Evolutionary conservation across 164 flowering plant species (phyloP).

Genomic region (Kalanchoe fedtschenkoi): DNA sequence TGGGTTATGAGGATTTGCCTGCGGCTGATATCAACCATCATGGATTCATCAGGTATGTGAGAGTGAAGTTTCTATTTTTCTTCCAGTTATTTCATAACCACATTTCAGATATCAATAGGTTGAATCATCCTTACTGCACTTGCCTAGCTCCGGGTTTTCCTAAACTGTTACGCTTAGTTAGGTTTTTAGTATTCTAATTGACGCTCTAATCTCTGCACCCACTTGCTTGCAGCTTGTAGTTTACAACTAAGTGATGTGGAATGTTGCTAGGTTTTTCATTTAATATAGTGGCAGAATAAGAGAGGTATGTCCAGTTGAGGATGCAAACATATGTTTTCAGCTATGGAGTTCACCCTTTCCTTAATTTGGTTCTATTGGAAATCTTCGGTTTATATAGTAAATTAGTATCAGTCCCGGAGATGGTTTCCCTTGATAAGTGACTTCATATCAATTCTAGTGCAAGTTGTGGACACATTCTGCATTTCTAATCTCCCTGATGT

Average conservation of each 20-base stretch:
- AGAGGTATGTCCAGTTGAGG: not conserved
- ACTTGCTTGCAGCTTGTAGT: not conserved
- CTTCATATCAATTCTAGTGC: not conserved
- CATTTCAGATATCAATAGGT: not conserved
- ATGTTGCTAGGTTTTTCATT: not conserved
- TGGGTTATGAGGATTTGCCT: slow-evolving; percentile 46
- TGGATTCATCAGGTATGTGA: slow-evolving; percentile 44
- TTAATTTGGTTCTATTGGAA: not conserved
- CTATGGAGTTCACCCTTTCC: not conserved
- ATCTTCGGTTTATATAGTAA: not conserved
- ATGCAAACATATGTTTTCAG: not conserved
- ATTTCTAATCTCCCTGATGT: not conserved
- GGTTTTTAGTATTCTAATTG: not conserved
- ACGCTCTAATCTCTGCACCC: too few species aligned
- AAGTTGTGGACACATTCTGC: not conserved
- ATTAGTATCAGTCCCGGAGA: not conserved
- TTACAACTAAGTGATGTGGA: not conserved
- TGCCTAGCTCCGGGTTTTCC: not conserved
- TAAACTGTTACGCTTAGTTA: not conserved
- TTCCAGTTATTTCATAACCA: not conserved
- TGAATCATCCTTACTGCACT: not conserved
- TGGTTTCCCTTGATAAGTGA: not conserved
- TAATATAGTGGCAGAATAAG: not conserved
- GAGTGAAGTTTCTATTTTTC: not conserved
- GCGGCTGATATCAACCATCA: slow-evolving; percentile 48